A percentile compares a stretch with the other conserved stretches of the same genome.
These are phyloP conservation scores for Salvia hispanica DNA, from an alignment of 257 asterid species.

Conservation along the genomic window DNA sequence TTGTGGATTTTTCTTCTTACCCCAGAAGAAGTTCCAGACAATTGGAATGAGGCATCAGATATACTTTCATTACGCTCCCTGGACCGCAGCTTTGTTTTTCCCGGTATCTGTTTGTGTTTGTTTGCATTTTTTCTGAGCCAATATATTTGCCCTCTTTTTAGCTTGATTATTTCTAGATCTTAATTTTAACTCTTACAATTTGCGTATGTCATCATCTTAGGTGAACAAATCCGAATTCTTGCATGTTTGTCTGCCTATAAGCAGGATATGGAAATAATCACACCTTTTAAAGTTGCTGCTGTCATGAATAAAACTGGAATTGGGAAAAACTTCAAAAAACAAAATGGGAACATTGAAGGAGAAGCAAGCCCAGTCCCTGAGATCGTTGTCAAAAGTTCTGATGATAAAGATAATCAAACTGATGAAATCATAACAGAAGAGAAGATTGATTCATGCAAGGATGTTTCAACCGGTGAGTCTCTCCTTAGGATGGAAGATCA, in stretches of 20 bases:
- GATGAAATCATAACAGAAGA: slow-evolving; percentile 39
- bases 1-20: slow-evolving; percentile 26
- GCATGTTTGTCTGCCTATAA: slow-evolving; percentile 88
- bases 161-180: slow-evolving; percentile 9
- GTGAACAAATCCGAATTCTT: slow-evolving; percentile 84
- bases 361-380: slow-evolving; percentile 42
- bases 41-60: slow-evolving; percentile 85
- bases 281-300: slow-evolving; percentile 97
- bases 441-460: slow-evolving; percentile 43
- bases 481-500: slow-evolving; percentile 88
- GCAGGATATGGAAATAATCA: slow-evolving; percentile 87
- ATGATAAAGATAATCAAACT: slow-evolving; percentile 45
- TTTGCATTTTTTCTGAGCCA: neutral
- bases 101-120: slow-evolving; percentile 58
- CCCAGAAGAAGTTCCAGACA: slow-evolving; percentile 79
- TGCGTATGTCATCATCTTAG: slow-evolving; percentile 41
- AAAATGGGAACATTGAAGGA: slow-evolving; percentile 52
- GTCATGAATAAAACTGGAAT: slow-evolving; percentile 78
- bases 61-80: slow-evolving; percentile 62
- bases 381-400: slow-evolving; percentile 33
- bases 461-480: slow-evolving; percentile 72
- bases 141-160: slow-evolving; percentile 3
- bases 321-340: slow-evolving; percentile 48
- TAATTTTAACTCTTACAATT: slow-evolving; percentile 31
- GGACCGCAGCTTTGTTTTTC: slow-evolving; percentile 90